Conservation (phyloP, 768 basidiomycete genomes). For the Strobilomyces dryophilus region DNA sequence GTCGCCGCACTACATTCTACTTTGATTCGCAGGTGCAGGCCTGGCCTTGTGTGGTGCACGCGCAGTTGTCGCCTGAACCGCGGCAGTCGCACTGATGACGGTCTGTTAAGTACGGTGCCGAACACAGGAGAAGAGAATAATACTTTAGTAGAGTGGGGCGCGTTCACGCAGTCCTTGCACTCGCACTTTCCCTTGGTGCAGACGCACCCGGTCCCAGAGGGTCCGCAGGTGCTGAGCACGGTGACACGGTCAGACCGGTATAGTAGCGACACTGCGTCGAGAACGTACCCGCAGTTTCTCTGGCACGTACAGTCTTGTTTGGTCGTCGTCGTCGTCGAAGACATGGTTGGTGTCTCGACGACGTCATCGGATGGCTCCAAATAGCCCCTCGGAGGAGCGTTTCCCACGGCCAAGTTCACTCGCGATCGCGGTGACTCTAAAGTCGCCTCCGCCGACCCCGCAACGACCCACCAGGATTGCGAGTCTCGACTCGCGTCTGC, state of each 20-base stretch:
- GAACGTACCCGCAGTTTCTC: constrained; percentile 25
- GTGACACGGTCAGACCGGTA: neutral
- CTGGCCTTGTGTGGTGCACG: constrained; percentile 11
- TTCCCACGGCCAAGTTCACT: neutral
- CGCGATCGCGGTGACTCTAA: constrained; percentile 61
- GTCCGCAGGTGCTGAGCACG: constrained; percentile 26
- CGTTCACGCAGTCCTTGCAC: constrained; percentile 30
- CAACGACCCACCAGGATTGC: too few relatives aligned
- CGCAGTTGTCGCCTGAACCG: constrained; percentile 17
- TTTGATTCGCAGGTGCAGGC: constrained; percentile 19
- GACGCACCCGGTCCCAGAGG: constrained; percentile 20
- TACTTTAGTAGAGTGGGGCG: constrained; percentile 24
- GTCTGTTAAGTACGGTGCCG: neutral
- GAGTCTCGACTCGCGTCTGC: constrained; percentile 54
- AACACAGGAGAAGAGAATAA: neutral
- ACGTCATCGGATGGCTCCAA: too few relatives aligned
- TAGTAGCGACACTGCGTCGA: too few relatives aligned
- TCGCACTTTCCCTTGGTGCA: constrained; percentile 30
- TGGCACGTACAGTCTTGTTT: constrained; percentile 25
- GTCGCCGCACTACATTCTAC: neutral
- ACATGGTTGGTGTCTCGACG: too few relatives aligned
- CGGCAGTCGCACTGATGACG: constrained; percentile 18
- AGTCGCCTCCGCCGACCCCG: constrained; percentile 25
- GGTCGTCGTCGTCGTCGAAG: constrained; percentile 20
- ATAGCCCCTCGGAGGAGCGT: too few relatives aligned